phyloP scores from a whole-genome alignment of 352 stramenopile genomes.

The Globisporangium spinosum region DNA sequence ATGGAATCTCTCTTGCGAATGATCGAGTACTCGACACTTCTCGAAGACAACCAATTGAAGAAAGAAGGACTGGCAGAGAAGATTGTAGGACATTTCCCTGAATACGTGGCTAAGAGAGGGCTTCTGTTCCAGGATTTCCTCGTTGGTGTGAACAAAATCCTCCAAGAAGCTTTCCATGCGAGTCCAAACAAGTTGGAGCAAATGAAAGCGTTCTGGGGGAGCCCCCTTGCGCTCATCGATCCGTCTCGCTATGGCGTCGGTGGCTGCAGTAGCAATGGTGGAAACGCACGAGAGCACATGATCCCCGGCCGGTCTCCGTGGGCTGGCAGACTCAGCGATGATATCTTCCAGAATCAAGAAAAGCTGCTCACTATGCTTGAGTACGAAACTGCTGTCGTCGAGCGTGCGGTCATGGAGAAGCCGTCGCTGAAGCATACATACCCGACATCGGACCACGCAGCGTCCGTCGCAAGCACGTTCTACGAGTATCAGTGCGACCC shows the following conservation, averaged over 20 bases:
- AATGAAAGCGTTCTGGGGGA: constrained; percentile 52
- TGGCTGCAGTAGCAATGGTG: background rate
- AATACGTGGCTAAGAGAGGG: constrained; percentile 43
- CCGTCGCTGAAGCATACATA: constrained; percentile 72
- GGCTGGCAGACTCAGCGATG: constrained; percentile 64
- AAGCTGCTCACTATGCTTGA: constrained; percentile 74
- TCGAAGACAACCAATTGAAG: constrained; percentile 36
- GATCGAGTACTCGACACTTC: constrained; percentile 37
- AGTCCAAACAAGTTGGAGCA: constrained; percentile 32
- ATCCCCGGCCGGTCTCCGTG: constrained; percentile 31
- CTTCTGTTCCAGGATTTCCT: constrained; percentile 62
- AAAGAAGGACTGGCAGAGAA: constrained; percentile 27
- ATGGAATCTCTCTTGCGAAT: constrained; percentile 45
- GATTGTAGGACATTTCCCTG: constrained; percentile 32
- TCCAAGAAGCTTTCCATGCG: constrained; percentile 32
- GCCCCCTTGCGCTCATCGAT: constrained; percentile 33
- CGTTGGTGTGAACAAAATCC: constrained; percentile 35
- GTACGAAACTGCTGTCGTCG: constrained; percentile 74
- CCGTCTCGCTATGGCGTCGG: constrained; percentile 12
- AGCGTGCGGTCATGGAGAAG: constrained; percentile 77
- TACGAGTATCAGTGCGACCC: constrained; percentile 66
- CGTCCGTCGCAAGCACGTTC: constrained; percentile 29
- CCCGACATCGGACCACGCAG: constrained; percentile 26
- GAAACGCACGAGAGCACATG: constrained; percentile 10
- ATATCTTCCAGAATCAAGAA: constrained; percentile 80